These are phyloP conservation scores for Boletus pseudo-olivaceus DNA, from an alignment of 768 basidiomycete species.

Conservation along the genomic window DNA sequence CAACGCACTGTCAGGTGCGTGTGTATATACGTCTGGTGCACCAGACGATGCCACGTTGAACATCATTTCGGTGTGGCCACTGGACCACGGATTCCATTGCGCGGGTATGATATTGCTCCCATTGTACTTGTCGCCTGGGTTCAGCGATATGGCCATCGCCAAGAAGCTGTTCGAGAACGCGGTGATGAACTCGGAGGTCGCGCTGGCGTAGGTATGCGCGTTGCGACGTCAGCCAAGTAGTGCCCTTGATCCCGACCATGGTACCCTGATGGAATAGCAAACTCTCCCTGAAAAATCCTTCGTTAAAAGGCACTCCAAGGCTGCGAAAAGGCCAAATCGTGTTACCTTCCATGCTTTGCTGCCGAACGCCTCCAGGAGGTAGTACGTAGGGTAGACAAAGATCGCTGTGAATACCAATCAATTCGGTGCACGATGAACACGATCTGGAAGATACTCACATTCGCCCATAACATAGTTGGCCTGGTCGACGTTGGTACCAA, in stretches of 20 bases:
- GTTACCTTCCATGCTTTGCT: slow-evolving; percentile 5
- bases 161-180: slow-evolving; percentile 6
- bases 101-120: neutral
- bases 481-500: neutral
- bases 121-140: neutral
- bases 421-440: neutral
- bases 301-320: neutral
- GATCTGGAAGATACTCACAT: neutral
- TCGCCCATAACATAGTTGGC: slow-evolving; percentile 1
- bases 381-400: slow-evolving; percentile 6
- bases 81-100: neutral
- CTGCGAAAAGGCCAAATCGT: neutral
- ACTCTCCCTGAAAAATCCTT: neutral
- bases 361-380: slow-evolving; percentile 1
- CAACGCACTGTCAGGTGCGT: neutral
- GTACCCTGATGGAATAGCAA: slow-evolving; percentile 2
- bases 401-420: neutral
- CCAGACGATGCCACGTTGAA: slow-evolving; percentile 6
- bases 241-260: slow-evolving; percentile 1
- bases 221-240: neutral
- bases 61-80: slow-evolving; percentile 1
- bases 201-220: neutral
- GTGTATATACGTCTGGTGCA: neutral
- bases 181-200: slow-evolving; percentile 2
- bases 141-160: neutral